These are phyloP conservation scores for Citrullus amarus DNA, from an alignment of 306 rosid species.

Conservation along the genomic window DNA sequence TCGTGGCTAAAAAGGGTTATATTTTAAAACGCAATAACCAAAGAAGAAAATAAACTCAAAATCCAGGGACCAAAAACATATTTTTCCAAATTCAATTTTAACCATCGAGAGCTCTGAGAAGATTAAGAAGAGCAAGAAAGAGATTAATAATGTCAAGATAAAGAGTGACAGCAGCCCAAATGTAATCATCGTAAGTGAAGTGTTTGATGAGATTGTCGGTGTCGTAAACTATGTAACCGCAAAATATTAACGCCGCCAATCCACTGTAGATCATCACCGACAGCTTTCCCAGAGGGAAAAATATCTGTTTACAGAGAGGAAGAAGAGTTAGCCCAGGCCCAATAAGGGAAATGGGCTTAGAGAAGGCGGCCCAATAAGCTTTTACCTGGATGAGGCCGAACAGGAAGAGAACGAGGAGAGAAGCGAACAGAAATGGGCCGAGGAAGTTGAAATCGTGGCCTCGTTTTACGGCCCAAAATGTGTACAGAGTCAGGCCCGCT, in stretches of 20 bases:
- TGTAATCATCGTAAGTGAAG: conserved; percentile 19
- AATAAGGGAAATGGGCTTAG: background rate
- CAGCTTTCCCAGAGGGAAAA: conserved; percentile 15
- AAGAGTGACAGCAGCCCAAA: conserved; percentile 16
- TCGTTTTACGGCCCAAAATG: conserved; percentile 27
- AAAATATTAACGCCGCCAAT: background rate
- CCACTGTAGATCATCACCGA: conserved; percentile 14
- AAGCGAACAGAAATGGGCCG: conserved; percentile 26
- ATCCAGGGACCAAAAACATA: too few relatives aligned
- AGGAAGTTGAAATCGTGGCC: conserved; percentile 25
- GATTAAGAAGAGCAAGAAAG: conserved; percentile 9
- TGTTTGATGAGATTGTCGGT: conserved; percentile 24
- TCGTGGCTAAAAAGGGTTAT: too few relatives aligned
- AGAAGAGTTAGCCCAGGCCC: background rate
- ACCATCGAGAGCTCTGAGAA: background rate
- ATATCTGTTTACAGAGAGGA: background rate
- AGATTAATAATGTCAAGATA: conserved; percentile 19
- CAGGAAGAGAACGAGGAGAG: conserved; percentile 12
- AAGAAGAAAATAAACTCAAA: too few relatives aligned
- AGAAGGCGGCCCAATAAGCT: background rate
- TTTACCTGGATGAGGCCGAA: conserved; percentile 23
- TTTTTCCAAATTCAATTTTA: background rate
- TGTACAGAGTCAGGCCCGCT: conserved; percentile 19
- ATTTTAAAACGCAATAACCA: too few relatives aligned
- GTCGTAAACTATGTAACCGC: conserved; percentile 20